phyloP scores from a whole-genome alignment of 805 yeast genomes.

The Yamadazyma endophytica region DNA sequence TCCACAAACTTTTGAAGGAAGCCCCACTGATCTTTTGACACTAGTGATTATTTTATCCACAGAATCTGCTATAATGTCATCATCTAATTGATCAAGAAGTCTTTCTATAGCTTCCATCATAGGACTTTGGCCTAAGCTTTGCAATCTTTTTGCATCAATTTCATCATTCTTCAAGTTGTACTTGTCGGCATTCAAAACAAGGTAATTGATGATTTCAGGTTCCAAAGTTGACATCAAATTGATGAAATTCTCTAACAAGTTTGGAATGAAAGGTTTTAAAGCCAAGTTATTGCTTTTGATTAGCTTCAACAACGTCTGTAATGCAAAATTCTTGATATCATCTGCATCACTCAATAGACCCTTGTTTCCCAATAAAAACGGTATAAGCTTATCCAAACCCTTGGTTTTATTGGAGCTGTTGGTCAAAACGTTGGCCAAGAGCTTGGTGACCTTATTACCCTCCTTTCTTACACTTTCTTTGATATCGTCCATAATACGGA shows the following conservation, averaged over 20 bases:
- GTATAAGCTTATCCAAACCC: slow-evolving; percentile 58
- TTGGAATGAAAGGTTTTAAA: slow-evolving; percentile 64
- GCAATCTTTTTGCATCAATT: slow-evolving; percentile 73
- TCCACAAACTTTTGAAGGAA: slow-evolving; percentile 88
- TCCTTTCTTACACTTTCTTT: slow-evolving; percentile 88
- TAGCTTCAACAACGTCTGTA: slow-evolving; percentile 68
- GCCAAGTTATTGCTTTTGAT: slow-evolving; percentile 60
- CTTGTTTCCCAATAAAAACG: slow-evolving; percentile 71
- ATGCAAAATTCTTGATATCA: slow-evolving; percentile 73
- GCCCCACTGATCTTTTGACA: slow-evolving; percentile 70
- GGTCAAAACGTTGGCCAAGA: slow-evolving; percentile 59
- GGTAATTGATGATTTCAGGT: slow-evolving; percentile 83
- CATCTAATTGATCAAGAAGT: slow-evolving; percentile 55
- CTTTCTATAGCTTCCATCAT: slow-evolving; percentile 82
- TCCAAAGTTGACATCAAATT: slow-evolving; percentile 80
- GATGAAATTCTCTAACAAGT: slow-evolving; percentile 64
- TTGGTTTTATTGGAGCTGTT: slow-evolving; percentile 47
- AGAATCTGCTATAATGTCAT: slow-evolving; percentile 42
- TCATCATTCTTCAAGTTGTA: slow-evolving; percentile 68
- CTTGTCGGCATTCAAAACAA: slow-evolving; percentile 84
- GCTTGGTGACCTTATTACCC: slow-evolving; percentile 64
- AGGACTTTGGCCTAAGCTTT: slow-evolving; percentile 76
- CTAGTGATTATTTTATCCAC: slow-evolving; percentile 50
- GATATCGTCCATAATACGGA: slow-evolving; percentile 88
- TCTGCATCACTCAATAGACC: slow-evolving; percentile 85